Evolutionary conservation across 2,329 filamentous ascomycete genomes (phyloP).

Genomic region (Trichoderma sp.): DNA sequence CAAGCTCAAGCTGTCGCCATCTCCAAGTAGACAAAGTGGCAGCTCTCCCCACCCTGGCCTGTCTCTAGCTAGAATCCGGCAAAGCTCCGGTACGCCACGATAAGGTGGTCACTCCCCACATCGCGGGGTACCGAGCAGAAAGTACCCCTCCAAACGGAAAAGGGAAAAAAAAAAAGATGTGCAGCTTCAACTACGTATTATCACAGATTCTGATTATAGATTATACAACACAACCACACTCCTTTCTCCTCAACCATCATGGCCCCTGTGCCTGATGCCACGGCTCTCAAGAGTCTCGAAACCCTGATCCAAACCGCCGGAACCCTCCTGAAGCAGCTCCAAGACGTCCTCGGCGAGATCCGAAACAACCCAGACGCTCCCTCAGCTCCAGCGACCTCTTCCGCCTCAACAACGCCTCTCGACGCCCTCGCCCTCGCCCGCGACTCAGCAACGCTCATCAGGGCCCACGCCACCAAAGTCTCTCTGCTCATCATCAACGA

Average conservation of each 20-base stretch:
- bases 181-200: neutral
- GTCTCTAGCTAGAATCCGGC: constrained; percentile 2
- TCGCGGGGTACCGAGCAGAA: constrained; percentile 23
- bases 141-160: constrained; percentile 20
- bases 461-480: constrained; percentile 83
- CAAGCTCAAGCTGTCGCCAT: constrained; percentile 13
- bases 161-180: constrained; percentile 10
- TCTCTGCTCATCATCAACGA: constrained; percentile 84
- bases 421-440: constrained; percentile 68
- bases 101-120: neutral
- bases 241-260: constrained; percentile 26
- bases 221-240: neutral
- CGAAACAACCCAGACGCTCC: constrained; percentile 34
- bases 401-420: constrained; percentile 37
- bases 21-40: constrained; percentile 23
- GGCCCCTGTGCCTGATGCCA: constrained; percentile 30
- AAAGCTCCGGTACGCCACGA: constrained; percentile 14
- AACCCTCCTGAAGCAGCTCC: constrained; percentile 46
- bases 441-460: constrained; percentile 71
- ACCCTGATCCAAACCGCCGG: constrained; percentile 42
- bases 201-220: neutral
- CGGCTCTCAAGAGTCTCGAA: constrained; percentile 43
- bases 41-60: neutral
- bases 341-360: constrained; percentile 45
- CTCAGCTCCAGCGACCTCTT: constrained; percentile 22